Percentiles rank a stretch among this genome's conserved stretches.
These are phyloP conservation scores for Aspergillus ostianus DNA, from an alignment of 495 filamentous ascomycete species.

Conservation along the genomic window DNA sequence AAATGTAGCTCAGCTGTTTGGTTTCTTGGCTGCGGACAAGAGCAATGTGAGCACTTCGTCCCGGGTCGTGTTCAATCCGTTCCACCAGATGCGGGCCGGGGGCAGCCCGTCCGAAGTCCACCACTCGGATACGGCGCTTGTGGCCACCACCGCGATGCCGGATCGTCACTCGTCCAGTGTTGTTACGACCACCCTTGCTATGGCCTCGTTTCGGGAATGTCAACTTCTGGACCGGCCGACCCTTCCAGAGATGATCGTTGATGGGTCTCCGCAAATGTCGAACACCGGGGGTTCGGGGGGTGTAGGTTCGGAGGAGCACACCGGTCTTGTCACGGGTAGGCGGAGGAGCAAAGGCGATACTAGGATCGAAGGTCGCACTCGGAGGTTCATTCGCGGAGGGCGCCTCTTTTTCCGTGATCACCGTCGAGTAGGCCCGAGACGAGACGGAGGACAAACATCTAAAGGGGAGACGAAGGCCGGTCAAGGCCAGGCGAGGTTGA, in stretches of 20 bases:
- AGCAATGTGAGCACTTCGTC: slow-evolving; percentile 90
- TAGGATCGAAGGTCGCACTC: slow-evolving; percentile 35
- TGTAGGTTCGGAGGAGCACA: slow-evolving; percentile 72
- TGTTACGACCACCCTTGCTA: slow-evolving; percentile 88
- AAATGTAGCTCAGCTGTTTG: slow-evolving; percentile 68
- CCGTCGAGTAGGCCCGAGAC: slow-evolving; percentile 56
- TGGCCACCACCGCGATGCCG: slow-evolving; percentile 88
- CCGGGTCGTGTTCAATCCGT: slow-evolving; percentile 93
- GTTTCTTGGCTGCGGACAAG: slow-evolving; percentile 66
- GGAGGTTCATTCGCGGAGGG: slow-evolving; percentile 31
- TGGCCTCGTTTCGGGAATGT: slow-evolving; percentile 91
- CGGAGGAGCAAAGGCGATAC: slow-evolving; percentile 43
- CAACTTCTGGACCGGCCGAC: slow-evolving; percentile 74
- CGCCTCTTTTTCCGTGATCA: slow-evolving; percentile 38
- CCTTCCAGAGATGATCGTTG: slow-evolving; percentile 96
- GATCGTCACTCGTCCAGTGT: slow-evolving; percentile 78
- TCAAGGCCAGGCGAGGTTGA: slow-evolving; percentile 60
- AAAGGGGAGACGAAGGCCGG: slow-evolving; percentile 49
- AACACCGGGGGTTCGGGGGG: slow-evolving; percentile 89
- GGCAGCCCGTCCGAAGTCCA: slow-evolving; percentile 76
- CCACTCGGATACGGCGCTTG: slow-evolving; percentile 83
- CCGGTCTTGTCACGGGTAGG: slow-evolving; percentile 40
- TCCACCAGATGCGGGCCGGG: slow-evolving; percentile 84
- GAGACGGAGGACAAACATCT: slow-evolving; percentile 37
- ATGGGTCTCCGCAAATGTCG: slow-evolving; percentile 87